phyloP scores from a whole-genome alignment of 2,329 filamentous ascomycete genomes.

The Thermomyces lanuginosus region DNA sequence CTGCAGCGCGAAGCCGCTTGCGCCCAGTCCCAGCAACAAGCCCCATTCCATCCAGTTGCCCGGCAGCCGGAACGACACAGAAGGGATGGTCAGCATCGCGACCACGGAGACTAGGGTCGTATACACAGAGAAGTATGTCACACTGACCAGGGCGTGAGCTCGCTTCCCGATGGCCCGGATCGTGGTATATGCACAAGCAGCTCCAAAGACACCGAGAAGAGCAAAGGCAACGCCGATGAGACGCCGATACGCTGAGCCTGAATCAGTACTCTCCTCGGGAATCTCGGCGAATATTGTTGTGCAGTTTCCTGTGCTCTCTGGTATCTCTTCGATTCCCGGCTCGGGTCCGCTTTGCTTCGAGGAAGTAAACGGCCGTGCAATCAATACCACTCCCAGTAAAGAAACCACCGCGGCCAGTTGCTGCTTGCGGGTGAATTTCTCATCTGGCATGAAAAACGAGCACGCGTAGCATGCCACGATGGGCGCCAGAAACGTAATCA shows the following conservation, averaged over 20 bases:
- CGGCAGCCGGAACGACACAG: slow-evolving; percentile 42
- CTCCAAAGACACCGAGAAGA: slow-evolving; percentile 61
- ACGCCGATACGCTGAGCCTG: slow-evolving; percentile 43
- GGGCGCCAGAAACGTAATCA: slow-evolving; percentile 74
- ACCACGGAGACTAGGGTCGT: slow-evolving; percentile 51
- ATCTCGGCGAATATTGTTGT: slow-evolving; percentile 1
- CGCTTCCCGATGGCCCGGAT: slow-evolving; percentile 67
- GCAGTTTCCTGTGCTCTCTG: slow-evolving; percentile 1
- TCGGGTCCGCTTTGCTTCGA: slow-evolving; percentile 9
- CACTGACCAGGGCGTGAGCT: slow-evolving; percentile 65
- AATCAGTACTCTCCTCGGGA: slow-evolving; percentile 27
- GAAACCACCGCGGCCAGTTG: slow-evolving; percentile 62
- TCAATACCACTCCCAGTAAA: slow-evolving; percentile 63
- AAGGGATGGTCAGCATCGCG: slow-evolving; percentile 41
- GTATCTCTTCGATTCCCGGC: slow-evolving; percentile 2
- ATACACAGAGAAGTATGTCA: slow-evolving; percentile 66
- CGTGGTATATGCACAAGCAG: slow-evolving; percentile 56
- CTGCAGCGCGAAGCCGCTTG: slow-evolving; percentile 70
- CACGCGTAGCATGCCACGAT: slow-evolving; percentile 66
- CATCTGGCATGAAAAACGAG: slow-evolving; percentile 50
- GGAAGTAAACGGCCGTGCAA: slow-evolving; percentile 47
- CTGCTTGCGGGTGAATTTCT: slow-evolving; percentile 63
- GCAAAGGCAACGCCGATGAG: slow-evolving; percentile 54
- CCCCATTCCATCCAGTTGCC: slow-evolving; percentile 43
- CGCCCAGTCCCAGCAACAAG: slow-evolving; percentile 50